These are phyloP conservation scores for Cryptococcus sp. DNA, from an alignment of 1,284 basidiomycete genomes.

Conservation along the genomic window DNA sequence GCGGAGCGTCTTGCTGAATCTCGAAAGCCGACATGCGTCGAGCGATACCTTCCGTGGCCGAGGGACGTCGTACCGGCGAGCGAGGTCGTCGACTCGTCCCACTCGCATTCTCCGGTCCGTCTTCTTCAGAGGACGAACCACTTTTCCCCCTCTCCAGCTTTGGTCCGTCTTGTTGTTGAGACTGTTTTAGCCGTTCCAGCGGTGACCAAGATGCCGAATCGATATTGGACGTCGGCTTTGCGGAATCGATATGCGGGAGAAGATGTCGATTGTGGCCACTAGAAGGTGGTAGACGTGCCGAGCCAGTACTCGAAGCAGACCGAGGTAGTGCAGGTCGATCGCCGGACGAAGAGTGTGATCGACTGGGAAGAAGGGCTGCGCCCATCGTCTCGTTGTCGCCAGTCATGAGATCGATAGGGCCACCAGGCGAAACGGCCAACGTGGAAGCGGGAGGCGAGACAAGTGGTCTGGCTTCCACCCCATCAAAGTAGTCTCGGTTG, in stretches of 20 bases:
- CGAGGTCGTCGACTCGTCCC: background rate
- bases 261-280: conserved; percentile 12
- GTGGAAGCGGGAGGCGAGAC: background rate
- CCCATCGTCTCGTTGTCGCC: conserved; percentile 12
- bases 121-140: conserved; percentile 36
- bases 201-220: conserved; percentile 36
- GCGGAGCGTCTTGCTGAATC: too few species aligned
- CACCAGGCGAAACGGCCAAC: background rate
- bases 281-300: conserved; percentile 6
- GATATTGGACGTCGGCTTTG: conserved; percentile 24
- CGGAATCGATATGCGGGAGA: conserved; percentile 11
- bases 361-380: conserved; percentile 4
- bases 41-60: conserved; percentile 1
- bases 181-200: conserved; percentile 10
- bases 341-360: conserved; percentile 4
- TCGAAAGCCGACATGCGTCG: conserved; percentile 3
- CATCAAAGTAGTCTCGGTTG: conserved; percentile 3
- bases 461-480: background rate
- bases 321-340: background rate
- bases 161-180: background rate
- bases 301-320: background rate
- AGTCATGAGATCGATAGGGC: conserved; percentile 18
- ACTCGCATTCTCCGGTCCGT: conserved; percentile 24
- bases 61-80: background rate
- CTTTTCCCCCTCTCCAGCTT: background rate